Evolutionary conservation across 176 grass and related monocot genomes (phyloP).

Genomic region (Calamus simplicifolius): DNA sequence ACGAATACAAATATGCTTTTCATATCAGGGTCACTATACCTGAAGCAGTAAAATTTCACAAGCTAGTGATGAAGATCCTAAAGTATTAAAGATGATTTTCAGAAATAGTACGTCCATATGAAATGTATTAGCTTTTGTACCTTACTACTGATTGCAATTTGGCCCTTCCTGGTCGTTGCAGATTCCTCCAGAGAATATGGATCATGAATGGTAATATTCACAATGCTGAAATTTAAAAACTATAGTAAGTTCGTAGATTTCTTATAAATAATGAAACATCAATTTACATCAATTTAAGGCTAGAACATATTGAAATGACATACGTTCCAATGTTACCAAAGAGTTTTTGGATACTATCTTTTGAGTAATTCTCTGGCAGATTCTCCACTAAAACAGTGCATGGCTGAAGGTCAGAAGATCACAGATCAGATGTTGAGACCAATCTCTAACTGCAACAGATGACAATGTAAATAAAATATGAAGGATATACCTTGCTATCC

Average conservation of each 20-base stretch:
- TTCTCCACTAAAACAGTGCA: slow-evolving; percentile 74
- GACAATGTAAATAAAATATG: background rate
- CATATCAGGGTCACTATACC: no score
- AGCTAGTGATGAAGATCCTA: background rate
- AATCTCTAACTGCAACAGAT: slow-evolving; percentile 13
- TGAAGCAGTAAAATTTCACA: background rate
- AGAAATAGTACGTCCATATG: no score
- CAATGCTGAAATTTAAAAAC: slow-evolving; percentile 38
- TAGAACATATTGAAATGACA: slow-evolving; percentile 14
- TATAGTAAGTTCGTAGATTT: slow-evolving; percentile 15
- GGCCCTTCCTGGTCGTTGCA: slow-evolving; percentile 34
- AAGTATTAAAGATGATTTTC: no score
- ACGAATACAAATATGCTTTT: no score
- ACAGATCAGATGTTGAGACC: no score
- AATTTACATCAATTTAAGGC: no score
- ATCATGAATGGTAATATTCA: slow-evolving; percentile 62
- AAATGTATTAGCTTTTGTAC: slow-evolving; percentile 22
- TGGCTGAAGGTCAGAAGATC: slow-evolving; percentile 24
- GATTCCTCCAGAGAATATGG: slow-evolving; percentile 36
- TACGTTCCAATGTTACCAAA: slow-evolving; percentile 74
- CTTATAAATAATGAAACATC: no score
- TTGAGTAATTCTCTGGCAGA: slow-evolving; percentile 53
- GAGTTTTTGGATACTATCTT: slow-evolving; percentile 49
- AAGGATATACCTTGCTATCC: slow-evolving; percentile 35
- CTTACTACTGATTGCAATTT: slow-evolving; percentile 49